phyloP scores from a whole-genome alignment of 2,329 filamentous ascomycete genomes.

The Botrytis hyacinthi region DNA sequence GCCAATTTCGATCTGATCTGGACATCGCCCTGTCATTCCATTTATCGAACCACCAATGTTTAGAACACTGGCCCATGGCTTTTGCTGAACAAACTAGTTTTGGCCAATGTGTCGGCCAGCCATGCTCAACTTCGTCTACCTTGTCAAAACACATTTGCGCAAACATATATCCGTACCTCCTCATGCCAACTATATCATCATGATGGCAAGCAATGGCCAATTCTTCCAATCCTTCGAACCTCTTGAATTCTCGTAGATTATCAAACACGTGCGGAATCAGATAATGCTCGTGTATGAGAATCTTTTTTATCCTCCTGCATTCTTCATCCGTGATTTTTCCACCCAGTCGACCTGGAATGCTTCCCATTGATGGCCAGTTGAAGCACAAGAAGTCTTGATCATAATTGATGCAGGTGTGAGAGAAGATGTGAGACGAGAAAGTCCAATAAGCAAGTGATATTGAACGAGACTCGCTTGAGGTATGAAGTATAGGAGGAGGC shows the following conservation, averaged over 20 bases:
- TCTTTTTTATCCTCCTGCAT: conserved; percentile 8
- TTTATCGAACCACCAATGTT: conserved; percentile 7
- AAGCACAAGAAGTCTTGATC: conserved; percentile 16
- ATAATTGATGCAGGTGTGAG: conserved; percentile 12
- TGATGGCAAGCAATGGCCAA: conserved; percentile 8
- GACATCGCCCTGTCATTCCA: conserved; percentile 7
- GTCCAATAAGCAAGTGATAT: conserved; percentile 12
- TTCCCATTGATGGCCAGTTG: conserved; percentile 13
- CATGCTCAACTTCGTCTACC: not conserved
- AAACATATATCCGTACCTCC: conserved; percentile 14
- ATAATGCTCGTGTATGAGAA: conserved; percentile 15
- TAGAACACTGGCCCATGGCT: not conserved
- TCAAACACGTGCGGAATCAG: conserved; percentile 15
- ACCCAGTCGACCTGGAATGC: conserved; percentile 5
- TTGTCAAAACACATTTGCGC: conserved; percentile 10
- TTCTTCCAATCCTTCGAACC: conserved; percentile 11
- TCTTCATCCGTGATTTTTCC: conserved; percentile 7
- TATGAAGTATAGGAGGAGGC: conserved; percentile 7
- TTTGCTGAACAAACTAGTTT: conserved; percentile 8
- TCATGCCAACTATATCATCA: conserved; percentile 6
- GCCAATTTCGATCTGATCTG: conserved; percentile 9
- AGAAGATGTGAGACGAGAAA: conserved; percentile 2
- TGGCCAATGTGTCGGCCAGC: conserved; percentile 8
- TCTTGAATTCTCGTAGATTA: conserved; percentile 10
- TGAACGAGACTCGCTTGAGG: conserved; percentile 17